These are phyloP conservation scores for Candida jianshihensis DNA, from an alignment of 805 yeast species.

Conservation along the genomic window DNA sequence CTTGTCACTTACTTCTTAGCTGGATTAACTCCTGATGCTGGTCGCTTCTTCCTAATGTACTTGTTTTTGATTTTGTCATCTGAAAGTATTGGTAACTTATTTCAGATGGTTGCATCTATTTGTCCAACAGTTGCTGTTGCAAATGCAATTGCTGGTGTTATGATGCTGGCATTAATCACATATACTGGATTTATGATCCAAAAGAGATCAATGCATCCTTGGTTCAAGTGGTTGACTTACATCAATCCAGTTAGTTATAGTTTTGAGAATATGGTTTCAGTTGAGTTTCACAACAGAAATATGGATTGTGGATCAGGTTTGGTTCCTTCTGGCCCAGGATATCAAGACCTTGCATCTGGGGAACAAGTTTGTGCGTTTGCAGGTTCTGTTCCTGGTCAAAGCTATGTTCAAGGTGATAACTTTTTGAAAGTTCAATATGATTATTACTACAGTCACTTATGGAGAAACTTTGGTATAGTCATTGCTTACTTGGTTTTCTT, in stretches of 20 bases:
- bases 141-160: slow-evolving; percentile 45
- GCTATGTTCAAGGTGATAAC: slow-evolving; percentile 38
- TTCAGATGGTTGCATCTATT: too few relatives aligned
- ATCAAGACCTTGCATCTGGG: too few relatives aligned
- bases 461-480: slow-evolving; percentile 60
- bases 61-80: too few relatives aligned
- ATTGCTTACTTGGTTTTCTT: slow-evolving; percentile 47
- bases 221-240: slow-evolving; percentile 58
- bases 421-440: slow-evolving; percentile 35
- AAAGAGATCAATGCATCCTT: slow-evolving; percentile 44
- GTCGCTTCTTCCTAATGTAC: slow-evolving; percentile 54
- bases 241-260: slow-evolving; percentile 47
- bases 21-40: too few relatives aligned
- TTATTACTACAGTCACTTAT: slow-evolving; percentile 39
- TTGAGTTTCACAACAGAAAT: slow-evolving; percentile 40
- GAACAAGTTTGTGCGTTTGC: too few relatives aligned
- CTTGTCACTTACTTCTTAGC: too few relatives aligned
- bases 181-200: slow-evolving; percentile 54
- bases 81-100: too few relatives aligned
- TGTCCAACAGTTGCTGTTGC: too few relatives aligned
- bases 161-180: slow-evolving; percentile 39
- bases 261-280: slow-evolving; percentile 48
- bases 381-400: neutral
- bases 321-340: slow-evolving; percentile 42
- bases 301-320: slow-evolving; percentile 33